Evolutionary conservation across 2,329 filamentous ascomycete genomes (phyloP), one percentile per base, ranked within the genome.

Genomic region (Macrophomina pseudophaseolina): DNA sequence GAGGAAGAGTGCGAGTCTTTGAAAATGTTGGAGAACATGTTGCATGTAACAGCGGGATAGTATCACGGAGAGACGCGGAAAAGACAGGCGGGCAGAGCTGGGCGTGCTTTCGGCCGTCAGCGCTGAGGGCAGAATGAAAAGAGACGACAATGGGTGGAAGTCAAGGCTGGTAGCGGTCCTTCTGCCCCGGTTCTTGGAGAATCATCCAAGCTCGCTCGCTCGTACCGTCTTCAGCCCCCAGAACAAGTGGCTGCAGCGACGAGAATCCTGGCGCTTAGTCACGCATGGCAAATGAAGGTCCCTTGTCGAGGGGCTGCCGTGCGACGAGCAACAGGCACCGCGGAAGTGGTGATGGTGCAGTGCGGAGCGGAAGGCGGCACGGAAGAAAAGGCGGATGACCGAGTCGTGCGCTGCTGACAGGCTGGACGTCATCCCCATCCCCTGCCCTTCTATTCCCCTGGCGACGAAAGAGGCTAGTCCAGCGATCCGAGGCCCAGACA

Each of bases 1-100:
- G 52, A 49, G 3, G 63, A 38, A 5, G 63, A 49, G 30, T 33
- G 18, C 12, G 44, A 49, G 63, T 65, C 64, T 52, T 66, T 66
- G 53, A 60, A 66, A 14, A 66, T 40, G 23, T 60, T 66, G 54
- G 64, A 66, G n/a, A 66, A 66, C 64, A 66, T 66, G 63, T 33
- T 40, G 63, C 42, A 49, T 18, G 42, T 38, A 42, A 38, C 5
- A 28, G 42, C 18, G 58, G 7, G 32, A 28, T 38, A 49, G n/a
- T n/a, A 23, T 16, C 44, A 49, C 44, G 58, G 58, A 33, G 56
- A 60, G 38, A 28, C 42, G 58, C 58, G 44, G 58, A 38, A n/a
- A 4, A 62, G 42, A 38, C 30, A 38, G 7, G 42, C 30, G 44
- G 12, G n/a, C 32, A 38, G 30, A 49, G n/a, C 18, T 16, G 56